phyloP scores from a whole-genome alignment of 2,329 filamentous ascomycete species.

The Aspergillus clavatus region DNA sequence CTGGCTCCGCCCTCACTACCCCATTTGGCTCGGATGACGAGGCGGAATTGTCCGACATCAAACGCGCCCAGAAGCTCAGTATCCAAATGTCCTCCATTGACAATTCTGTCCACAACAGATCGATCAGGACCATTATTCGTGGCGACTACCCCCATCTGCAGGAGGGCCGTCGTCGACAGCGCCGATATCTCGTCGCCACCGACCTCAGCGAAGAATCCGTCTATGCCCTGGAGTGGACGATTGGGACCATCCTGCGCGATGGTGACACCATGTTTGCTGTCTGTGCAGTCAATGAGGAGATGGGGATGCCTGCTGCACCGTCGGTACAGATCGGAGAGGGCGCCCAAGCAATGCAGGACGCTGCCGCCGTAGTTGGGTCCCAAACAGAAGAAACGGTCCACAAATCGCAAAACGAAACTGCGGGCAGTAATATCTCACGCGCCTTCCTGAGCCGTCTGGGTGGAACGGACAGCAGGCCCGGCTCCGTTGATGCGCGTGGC shows the following conservation, averaged over 20 bases:
- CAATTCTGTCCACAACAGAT: conserved; percentile 70
- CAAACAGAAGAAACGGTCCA: conserved; percentile 52
- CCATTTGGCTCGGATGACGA: conserved; percentile 81
- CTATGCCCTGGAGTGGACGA: conserved; percentile 95
- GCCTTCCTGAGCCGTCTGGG: conserved; percentile 33
- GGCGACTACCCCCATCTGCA: conserved; percentile 73
- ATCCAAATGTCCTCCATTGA: conserved; percentile 73
- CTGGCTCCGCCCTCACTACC: conserved; percentile 54
- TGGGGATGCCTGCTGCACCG: conserved; percentile 29
- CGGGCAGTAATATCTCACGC: conserved; percentile 24
- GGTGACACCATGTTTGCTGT: conserved; percentile 91
- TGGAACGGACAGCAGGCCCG: conserved; percentile 35
- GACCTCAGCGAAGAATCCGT: conserved; percentile 92
- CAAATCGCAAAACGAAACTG: conserved; percentile 35
- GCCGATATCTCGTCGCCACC: conserved; percentile 93
- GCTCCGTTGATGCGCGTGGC: conserved; percentile 48
- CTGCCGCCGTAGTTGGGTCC: conserved; percentile 62
- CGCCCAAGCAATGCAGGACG: conserved; percentile 68
- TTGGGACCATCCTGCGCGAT: conserved; percentile 88
- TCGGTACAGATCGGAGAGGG: conserved; percentile 63
- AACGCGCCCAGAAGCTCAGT: conserved; percentile 77
- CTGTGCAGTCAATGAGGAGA: conserved; percentile 88
- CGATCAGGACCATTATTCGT: conserved; percentile 83
- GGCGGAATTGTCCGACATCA: conserved; percentile 76
- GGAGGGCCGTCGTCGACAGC: conserved; percentile 67